Evolutionary conservation across 2,329 filamentous ascomycete species (phyloP).

Genomic region (Colletotrichum spaethianum): DNA sequence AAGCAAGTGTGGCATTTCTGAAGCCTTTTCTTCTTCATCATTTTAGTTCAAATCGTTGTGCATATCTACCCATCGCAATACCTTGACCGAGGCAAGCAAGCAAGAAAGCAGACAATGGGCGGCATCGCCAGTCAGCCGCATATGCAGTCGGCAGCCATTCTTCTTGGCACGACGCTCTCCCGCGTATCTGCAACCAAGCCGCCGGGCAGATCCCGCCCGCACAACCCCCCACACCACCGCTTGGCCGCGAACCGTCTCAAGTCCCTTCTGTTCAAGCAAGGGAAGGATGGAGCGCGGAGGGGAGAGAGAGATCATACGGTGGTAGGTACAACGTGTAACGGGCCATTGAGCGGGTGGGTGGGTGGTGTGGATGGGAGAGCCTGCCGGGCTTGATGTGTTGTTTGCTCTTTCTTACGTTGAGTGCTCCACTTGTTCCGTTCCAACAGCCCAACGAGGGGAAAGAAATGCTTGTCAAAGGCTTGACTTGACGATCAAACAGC

Average conservation of each 20-base stretch:
- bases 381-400: neutral
- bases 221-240: neutral
- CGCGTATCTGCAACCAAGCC: neutral
- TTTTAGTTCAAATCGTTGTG: neutral
- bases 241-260: slow-evolving; percentile 3
- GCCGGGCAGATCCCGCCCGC: neutral
- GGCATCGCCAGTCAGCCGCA: too few species aligned
- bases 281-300: neutral
- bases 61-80: neutral
- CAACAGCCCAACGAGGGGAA: neutral
- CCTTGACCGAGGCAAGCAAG: neutral
- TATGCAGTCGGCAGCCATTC: slow-evolving; percentile 19
- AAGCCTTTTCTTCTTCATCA: neutral
- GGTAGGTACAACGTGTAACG: neutral
- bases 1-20: slow-evolving; percentile 18
- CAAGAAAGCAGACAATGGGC: neutral
- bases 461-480: slow-evolving; percentile 36
- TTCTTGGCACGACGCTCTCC: slow-evolving; percentile 32
- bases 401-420: neutral
- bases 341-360: too few species aligned
- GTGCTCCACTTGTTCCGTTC: neutral
- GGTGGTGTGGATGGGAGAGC: neutral
- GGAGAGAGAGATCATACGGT: neutral
- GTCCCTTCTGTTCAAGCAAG: neutral
- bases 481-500: slow-evolving; percentile 34